Base-by-base conservation (phyloP, 2,329 filamentous ascomycete species). In the Ascochyta viciae-villosae region DNA sequence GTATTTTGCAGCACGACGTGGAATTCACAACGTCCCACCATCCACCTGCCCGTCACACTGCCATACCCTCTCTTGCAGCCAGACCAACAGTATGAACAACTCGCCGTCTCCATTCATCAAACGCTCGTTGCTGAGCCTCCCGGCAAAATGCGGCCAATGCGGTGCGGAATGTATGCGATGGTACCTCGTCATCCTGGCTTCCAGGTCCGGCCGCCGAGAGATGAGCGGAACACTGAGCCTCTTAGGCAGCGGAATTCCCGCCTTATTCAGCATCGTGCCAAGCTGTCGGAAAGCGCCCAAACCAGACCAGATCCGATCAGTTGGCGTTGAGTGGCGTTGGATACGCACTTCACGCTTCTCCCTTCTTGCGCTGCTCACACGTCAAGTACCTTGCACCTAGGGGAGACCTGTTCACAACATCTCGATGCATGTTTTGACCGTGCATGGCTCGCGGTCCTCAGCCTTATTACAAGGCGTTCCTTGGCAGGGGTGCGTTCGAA, bases 191-290 rank as follows among this genome's bases (percentile, higher is more conserved):
- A 55, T 53, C 33, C 40, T 53, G 54, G 56, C 27, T 42, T 44
- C 29, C 16, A 43, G 37, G 23, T 31, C 44, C 40, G 38, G 54
- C 42, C 35, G 37, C 49, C 50, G 34, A 62, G 37, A 27, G 29
- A 13, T 39, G 47, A 41, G 60, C 52, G 51, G 53, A 50, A 54
- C 46, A 56, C 38, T 49, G 45, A 47, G 52, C 29, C 9, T 34
- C 26, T 8, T 38, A 8, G 24, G 31, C 42, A 35, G 51, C 53
- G 56, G 55, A 42, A 50, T 44, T 57, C 37, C 58, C 61, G 57
- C 62, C 52, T 60, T 60, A 53, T 29, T 55, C 52, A 51, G 47
- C 34, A 16, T 29, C 12, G 40, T 41, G 63, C 64, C 63, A 65
- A 66, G 62, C 42, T 44, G 45, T 50, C 51, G 58, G 57, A 43